Conservation (phyloP, 805 yeast genomes). For the Soucietia sequanensis region DNA sequence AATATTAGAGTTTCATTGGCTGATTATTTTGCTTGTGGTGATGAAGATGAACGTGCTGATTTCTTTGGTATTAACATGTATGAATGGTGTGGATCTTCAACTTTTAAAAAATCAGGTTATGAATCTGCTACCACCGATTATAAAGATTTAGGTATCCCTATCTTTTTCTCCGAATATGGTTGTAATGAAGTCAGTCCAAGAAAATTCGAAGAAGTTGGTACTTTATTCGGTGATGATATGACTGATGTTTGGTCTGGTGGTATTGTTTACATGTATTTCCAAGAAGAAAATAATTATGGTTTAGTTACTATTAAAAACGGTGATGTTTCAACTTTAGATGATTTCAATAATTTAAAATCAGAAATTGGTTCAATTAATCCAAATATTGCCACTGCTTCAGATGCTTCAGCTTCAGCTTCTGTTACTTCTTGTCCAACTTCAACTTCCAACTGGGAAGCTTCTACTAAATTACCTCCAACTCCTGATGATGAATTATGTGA, state of each 20-base stretch:
- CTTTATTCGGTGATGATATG: slow-evolving; percentile 31
- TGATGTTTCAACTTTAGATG: slow-evolving; percentile 57
- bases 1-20: slow-evolving; percentile 25
- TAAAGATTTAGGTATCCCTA: slow-evolving; percentile 29
- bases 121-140: slow-evolving; percentile 32
- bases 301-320: slow-evolving; percentile 43
- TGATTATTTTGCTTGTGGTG: slow-evolving; percentile 32
- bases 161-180: slow-evolving; percentile 40
- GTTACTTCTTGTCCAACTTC: slow-evolving; percentile 72
- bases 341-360: slow-evolving; percentile 45
- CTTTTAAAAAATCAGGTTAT: slow-evolving; percentile 35
- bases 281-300: slow-evolving; percentile 34
- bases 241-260: slow-evolving; percentile 41
- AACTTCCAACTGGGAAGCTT: slow-evolving; percentile 62
- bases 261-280: slow-evolving; percentile 36
- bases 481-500: slow-evolving; percentile 65
- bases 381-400: slow-evolving; percentile 36
- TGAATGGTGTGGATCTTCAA: slow-evolving; percentile 43
- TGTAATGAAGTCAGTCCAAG: slow-evolving; percentile 35
- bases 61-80: slow-evolving; percentile 39
- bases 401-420: slow-evolving; percentile 27
- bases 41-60: slow-evolving; percentile 22
- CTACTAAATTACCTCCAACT: slow-evolving; percentile 73
- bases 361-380: slow-evolving; percentile 38
- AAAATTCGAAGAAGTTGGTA: slow-evolving; percentile 39